These are phyloP conservation scores for Somion occarium DNA, from an alignment of 1,284 basidiomycete species.

Conservation along the genomic window DNA sequence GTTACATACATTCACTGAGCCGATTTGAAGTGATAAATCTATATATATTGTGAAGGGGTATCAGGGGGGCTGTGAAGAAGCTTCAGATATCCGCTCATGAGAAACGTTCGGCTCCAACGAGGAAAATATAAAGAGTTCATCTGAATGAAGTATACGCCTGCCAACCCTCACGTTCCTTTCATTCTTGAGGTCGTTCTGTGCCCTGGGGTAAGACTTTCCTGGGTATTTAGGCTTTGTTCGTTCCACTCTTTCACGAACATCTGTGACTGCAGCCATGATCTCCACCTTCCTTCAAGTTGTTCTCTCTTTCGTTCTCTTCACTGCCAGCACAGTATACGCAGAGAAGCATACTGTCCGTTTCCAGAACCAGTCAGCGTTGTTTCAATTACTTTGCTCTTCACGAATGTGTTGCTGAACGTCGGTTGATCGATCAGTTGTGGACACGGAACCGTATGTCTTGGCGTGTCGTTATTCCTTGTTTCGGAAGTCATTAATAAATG, in stretches of 20 bases:
- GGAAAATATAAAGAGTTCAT: neutral
- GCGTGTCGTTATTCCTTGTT: neutral
- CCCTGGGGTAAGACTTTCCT: neutral
- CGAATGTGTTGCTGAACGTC: conserved; percentile 1
- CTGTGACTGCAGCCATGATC: conserved; percentile 22
- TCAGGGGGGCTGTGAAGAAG: neutral
- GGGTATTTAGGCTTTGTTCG: neutral
- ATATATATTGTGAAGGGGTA: neutral
- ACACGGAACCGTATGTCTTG: conserved; percentile 29
- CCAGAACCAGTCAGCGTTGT: conserved; percentile 29
- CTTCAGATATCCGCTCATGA: neutral
- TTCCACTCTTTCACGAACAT: conserved; percentile 17
- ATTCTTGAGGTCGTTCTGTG: neutral
- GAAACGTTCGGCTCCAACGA: neutral
- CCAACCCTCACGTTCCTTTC: neutral
- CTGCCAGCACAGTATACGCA: conserved; percentile 24
- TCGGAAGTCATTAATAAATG: neutral
- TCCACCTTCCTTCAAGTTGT: conserved; percentile 24
- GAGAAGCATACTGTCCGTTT: conserved; percentile 34
- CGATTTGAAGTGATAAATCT: neutral
- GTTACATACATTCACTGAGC: no score
- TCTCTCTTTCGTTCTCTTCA: conserved; percentile 20
- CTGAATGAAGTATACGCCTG: neutral
- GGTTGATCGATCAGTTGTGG: conserved; percentile 27
- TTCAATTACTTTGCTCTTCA: neutral